Percentiles rank a stretch among this genome's conserved stretches.
Evolutionary conservation across 2,329 filamentous ascomycete genomes (phyloP).

Genomic region (Orbilia brochopaga): DNA sequence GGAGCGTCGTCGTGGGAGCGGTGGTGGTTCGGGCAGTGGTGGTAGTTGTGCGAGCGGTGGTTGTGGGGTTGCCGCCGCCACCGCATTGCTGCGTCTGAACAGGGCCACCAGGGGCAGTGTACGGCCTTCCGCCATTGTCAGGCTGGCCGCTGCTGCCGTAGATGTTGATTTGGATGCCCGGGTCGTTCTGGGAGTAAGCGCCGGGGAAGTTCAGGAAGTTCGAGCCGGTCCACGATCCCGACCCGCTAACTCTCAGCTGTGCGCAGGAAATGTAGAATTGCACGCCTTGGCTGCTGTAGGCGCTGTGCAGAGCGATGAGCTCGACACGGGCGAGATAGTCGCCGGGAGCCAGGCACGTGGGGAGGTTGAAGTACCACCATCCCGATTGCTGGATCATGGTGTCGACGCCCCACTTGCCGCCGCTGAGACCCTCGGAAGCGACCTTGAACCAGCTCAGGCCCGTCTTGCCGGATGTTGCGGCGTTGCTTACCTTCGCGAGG

Average conservation of each 20-base stretch:
- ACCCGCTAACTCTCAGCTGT: constrained; percentile 60
- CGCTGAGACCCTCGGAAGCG: constrained; percentile 64
- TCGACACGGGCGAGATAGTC: constrained; percentile 68
- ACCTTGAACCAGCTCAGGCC: constrained; percentile 63
- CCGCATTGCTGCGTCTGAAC: constrained; percentile 29
- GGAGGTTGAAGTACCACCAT: constrained; percentile 63
- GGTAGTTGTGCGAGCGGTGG: constrained; percentile 13
- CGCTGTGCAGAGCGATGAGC: constrained; percentile 67
- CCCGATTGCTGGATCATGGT: constrained; percentile 60
- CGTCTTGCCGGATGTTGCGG: constrained; percentile 58
- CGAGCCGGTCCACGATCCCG: constrained; percentile 56
- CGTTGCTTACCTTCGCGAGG: constrained; percentile 62
- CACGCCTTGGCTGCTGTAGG: constrained; percentile 56
- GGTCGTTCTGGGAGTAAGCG: constrained; percentile 57
- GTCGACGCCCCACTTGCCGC: constrained; percentile 66
- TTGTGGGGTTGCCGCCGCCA: constrained; percentile 19
- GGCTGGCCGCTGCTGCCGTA: constrained; percentile 32
- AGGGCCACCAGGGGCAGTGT: constrained; percentile 42
- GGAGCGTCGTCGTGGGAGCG: constrained; percentile 10
- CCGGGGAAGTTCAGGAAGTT: constrained; percentile 56
- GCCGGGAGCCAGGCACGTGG: constrained; percentile 63
- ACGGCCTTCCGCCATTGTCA: constrained; percentile 39
- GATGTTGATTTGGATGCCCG: constrained; percentile 52
- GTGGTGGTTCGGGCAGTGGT: constrained; percentile 20
- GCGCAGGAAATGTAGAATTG: constrained; percentile 62